A percentile compares a stretch with the other conserved stretches of the same genome.
Evolutionary conservation across 768 basidiomycete genomes (phyloP).

Genomic region (Podaxis mareebaensis): DNA sequence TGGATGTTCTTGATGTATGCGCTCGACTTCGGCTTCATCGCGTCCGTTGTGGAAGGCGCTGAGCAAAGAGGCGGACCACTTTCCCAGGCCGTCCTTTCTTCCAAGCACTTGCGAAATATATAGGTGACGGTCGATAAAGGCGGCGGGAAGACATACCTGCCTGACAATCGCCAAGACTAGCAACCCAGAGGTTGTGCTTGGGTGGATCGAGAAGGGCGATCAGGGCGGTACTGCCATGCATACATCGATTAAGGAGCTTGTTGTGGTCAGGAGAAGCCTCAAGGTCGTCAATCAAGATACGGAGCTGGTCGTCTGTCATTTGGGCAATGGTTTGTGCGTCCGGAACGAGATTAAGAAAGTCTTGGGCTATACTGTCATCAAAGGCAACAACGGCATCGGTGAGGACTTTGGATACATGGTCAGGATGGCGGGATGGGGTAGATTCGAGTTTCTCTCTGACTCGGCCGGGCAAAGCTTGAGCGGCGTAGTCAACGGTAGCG

Average conservation of each 20-base stretch:
- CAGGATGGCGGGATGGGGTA: constrained; percentile 16
- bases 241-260: constrained; percentile 38
- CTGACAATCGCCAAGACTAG: constrained; percentile 57
- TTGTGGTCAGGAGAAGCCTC: constrained; percentile 28
- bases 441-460: constrained; percentile 29
- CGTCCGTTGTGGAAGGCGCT: constrained; percentile 54
- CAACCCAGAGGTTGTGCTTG: constrained; percentile 50
- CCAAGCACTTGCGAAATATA: constrained; percentile 39
- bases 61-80: constrained; percentile 41
- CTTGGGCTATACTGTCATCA: constrained; percentile 38
- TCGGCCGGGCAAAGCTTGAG: constrained; percentile 31
- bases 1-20: constrained; percentile 47
- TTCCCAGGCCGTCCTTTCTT: constrained; percentile 27
- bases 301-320: constrained; percentile 42
- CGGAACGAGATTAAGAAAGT: constrained; percentile 44
- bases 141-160: constrained; percentile 35
- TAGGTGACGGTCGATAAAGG: neutral
- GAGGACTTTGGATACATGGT: constrained; percentile 33
- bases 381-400: constrained; percentile 34
- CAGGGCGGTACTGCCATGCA: constrained; percentile 53
- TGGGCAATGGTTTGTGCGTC: constrained; percentile 28
- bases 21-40: constrained; percentile 39
- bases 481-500: constrained; percentile 44
- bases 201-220: constrained; percentile 46
- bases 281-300: constrained; percentile 40